Evolutionary conservation across 1,284 basidiomycete species (phyloP), one percentile per base, ranked within the genome.

Genomic region (Austropuccinia psidii): DNA sequence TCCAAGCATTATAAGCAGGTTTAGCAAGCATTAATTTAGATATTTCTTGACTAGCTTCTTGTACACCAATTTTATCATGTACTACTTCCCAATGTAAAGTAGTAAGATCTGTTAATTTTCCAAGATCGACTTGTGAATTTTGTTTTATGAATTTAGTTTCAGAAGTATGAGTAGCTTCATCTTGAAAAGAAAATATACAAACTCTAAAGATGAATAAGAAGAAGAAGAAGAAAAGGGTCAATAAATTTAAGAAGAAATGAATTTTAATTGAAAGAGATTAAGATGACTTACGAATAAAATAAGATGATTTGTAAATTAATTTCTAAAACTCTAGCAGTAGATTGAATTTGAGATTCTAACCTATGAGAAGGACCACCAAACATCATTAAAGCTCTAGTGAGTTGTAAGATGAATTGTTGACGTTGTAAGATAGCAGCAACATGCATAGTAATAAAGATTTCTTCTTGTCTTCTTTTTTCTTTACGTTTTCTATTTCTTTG

Each of bases 331-430:
- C 86, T 86, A 15, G 89, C 91, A 3, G 92, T 93, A 31, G 89
- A 87, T 80, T 90, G 88, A 77, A 95, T 89, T 80, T 94, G 92
- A 6, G 90, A 86, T 79, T 89, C 90, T 55, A 95, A 85, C 57
- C 92, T 87, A 81, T 95, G 91, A 1, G 88, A 87, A n/a, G 93
- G 92, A 1, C 88, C 90, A 47, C 91, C 91, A 77, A 93, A 95
- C 91, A 93, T 93, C 91, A 95, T 94, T 84, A 96, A 86, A 8
- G 91, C 88, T 55, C 92, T 86, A 19, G 89, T 86, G 47, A 95
- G 86, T 83, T 95, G 95, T 80, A 94, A 83, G 74, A 96, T 84
- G 82, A 95, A 95, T 76, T 93, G 89, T 80, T 95, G 91, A 21
- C 93, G 85, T 77, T 89, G 87, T 58, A 94, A 84, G 76, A 94